Conservation (phyloP, 306 rosid species). For the Leucaena leucocephala region DNA sequence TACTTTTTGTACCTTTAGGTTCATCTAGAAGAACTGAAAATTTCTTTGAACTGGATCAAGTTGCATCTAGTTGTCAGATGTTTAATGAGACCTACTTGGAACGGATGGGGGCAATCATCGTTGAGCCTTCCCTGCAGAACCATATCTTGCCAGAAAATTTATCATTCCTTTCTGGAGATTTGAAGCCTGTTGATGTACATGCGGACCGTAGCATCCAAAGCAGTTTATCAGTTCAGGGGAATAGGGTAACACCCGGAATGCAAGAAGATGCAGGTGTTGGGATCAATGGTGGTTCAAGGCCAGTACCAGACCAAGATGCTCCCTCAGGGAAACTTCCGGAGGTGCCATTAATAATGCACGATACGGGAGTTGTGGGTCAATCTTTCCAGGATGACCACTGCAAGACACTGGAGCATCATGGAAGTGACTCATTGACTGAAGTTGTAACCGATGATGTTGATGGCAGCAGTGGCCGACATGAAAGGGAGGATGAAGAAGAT, state of each 20-base stretch:
- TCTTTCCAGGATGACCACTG: conserved; percentile 56
- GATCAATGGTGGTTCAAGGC: conserved; percentile 35
- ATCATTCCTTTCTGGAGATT: conserved; percentile 44
- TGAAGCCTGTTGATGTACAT: conserved; percentile 41
- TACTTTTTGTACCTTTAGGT: conserved; percentile 49
- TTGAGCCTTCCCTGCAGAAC: conserved; percentile 48
- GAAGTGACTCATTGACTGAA: conserved; percentile 50
- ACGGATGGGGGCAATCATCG: conserved; percentile 48
- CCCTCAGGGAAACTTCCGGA: conserved; percentile 32
- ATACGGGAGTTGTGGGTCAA: conserved; percentile 37
- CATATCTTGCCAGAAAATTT: conserved; percentile 40
- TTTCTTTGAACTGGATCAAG: conserved; percentile 74
- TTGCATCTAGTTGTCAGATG: conserved; percentile 52
- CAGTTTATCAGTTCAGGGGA: conserved; percentile 39
- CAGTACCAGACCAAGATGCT: conserved; percentile 37
- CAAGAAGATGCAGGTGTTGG: conserved; percentile 37
- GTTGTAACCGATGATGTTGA: conserved; percentile 60
- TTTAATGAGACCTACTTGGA: conserved; percentile 56
- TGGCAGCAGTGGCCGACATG: conserved; percentile 50
- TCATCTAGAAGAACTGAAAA: conserved; percentile 89
- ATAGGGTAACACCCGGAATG: conserved; percentile 25
- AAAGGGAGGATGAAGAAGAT: conserved; percentile 49
- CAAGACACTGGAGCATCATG: conserved; percentile 44
- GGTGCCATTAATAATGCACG: conserved; percentile 42
- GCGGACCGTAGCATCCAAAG: conserved; percentile 28